Evolutionary conservation across 2,329 filamentous ascomycete genomes (phyloP).

Genomic region (Paecilomyces niveus): DNA sequence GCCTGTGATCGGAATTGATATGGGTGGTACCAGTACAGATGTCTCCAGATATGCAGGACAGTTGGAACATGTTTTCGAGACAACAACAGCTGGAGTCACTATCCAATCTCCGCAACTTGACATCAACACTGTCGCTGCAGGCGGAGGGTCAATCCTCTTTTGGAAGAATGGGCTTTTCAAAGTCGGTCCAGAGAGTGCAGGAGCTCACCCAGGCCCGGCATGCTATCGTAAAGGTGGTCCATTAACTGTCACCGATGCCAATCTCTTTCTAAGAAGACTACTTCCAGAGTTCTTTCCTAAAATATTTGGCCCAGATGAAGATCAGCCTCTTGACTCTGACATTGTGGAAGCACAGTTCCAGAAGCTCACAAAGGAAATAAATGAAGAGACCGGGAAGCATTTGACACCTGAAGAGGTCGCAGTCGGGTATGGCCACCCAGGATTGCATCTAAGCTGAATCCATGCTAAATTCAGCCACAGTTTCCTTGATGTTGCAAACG

Average conservation of each 20-base stretch:
- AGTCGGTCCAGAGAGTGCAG: slow-evolving; percentile 84
- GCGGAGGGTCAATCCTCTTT: slow-evolving; percentile 62
- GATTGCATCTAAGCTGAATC: background rate
- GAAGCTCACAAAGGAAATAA: slow-evolving; percentile 70
- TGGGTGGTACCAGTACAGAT: slow-evolving; percentile 87
- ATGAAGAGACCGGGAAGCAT: slow-evolving; percentile 57
- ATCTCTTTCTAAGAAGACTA: slow-evolving; percentile 76
- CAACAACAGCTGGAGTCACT: slow-evolving; percentile 80
- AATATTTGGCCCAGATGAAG: slow-evolving; percentile 86
- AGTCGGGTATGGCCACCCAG: slow-evolving; percentile 24
- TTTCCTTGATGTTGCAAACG: slow-evolving; percentile 83
- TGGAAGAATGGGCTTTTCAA: slow-evolving; percentile 77
- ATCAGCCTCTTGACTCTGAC: slow-evolving; percentile 70
- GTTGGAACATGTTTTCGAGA: slow-evolving; percentile 89
- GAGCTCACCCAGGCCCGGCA: slow-evolving; percentile 83
- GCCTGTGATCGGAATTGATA: slow-evolving; percentile 87
- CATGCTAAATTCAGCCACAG: slow-evolving; percentile 45
- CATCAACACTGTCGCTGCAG: slow-evolving; percentile 86
- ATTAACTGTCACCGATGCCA: slow-evolving; percentile 85
- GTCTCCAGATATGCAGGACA: slow-evolving; percentile 78
- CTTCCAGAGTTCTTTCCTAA: slow-evolving; percentile 92
- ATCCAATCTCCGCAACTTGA: slow-evolving; percentile 84
- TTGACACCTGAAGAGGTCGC: slow-evolving; percentile 80
- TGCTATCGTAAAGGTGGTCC: slow-evolving; percentile 91
- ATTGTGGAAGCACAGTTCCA: slow-evolving; percentile 70